Percentiles rank a stretch among this genome's conserved stretches.
phyloP scores from a whole-genome alignment of 371 early-diverging fungal genomes.

The Haplosporangium sp. region DNA sequence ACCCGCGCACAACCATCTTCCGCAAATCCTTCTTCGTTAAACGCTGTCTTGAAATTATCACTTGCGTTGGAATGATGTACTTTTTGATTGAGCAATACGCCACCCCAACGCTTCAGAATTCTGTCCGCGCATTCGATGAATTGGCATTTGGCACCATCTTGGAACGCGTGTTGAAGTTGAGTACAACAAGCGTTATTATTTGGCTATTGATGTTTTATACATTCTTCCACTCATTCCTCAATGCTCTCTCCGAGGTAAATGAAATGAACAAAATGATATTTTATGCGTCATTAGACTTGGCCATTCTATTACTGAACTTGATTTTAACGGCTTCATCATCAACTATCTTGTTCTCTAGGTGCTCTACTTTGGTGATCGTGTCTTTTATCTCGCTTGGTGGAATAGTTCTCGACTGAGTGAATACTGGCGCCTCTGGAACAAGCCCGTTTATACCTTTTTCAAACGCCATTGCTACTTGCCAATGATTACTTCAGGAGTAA shows the following conservation, averaged over 20 bases:
- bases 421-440: constrained; percentile 95
- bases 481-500: constrained; percentile 64
- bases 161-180: constrained; percentile 90
- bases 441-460: constrained; percentile 87
- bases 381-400: constrained; percentile 94
- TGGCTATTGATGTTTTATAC: constrained; percentile 94
- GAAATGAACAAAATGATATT: no score
- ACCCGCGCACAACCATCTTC: constrained; percentile 81
- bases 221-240: constrained; percentile 88
- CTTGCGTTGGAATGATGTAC: constrained; percentile 81
- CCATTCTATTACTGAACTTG: not conserved
- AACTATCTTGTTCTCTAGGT: constrained; percentile 45
- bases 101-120: constrained; percentile 87
- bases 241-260: constrained; percentile 78
- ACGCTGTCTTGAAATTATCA: constrained; percentile 78
- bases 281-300: no score
- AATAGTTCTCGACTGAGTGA: constrained; percentile 83
- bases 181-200: constrained; percentile 82
- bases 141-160: constrained; percentile 73
- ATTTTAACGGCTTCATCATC: not conserved
- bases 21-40: constrained; percentile 83
- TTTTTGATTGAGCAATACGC: constrained; percentile 87
- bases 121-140: constrained; percentile 78
- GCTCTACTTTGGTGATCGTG: constrained; percentile 89
- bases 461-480: constrained; percentile 92